A percentile compares a stretch with the other conserved stretches of the same genome.
Conservation (phyloP, 2,329 filamentous ascomycete species). For the Ramularia endophylla region DNA sequence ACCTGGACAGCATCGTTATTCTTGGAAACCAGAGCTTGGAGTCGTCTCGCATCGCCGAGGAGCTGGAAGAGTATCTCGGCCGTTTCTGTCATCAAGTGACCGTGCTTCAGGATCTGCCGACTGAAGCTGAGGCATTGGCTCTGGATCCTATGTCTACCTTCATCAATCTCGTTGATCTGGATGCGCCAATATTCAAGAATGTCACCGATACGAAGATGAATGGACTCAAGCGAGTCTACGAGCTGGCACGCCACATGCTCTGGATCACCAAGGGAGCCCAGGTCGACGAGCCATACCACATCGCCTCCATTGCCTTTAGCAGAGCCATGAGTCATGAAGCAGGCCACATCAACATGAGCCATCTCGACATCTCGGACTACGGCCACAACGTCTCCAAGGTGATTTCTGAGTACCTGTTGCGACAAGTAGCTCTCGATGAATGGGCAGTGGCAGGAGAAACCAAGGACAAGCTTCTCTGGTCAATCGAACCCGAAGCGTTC, state of each 20-base stretch:
- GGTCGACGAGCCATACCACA: not conserved
- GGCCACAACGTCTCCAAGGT: not conserved
- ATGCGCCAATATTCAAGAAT: slow-evolving; percentile 5
- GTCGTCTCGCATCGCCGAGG: not conserved
- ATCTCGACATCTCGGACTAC: not conserved
- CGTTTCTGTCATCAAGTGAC: not conserved
- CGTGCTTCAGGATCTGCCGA: not conserved
- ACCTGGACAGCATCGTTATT: not conserved
- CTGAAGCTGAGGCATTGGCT: not conserved
- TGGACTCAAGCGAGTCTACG: slow-evolving; percentile 3
- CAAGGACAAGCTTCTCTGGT: slow-evolving; percentile 6
- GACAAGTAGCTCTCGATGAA: slow-evolving; percentile 2
- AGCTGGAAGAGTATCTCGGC: not conserved
- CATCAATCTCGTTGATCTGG: slow-evolving; percentile 7
- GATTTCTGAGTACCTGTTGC: not conserved
- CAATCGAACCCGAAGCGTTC: slow-evolving; percentile 11
- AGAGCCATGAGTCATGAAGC: not conserved
- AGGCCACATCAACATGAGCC: not conserved
- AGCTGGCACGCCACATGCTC: not conserved
- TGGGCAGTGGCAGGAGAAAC: not conserved
- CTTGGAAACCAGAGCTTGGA: not conserved
- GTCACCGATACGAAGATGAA: slow-evolving; percentile 4
- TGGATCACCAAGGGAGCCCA: slow-evolving; percentile 7
- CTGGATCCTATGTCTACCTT: slow-evolving; percentile 1
- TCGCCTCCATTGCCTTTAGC: slow-evolving; percentile 1